Evolutionary conservation across 345 rosid genomes (phyloP), one percentile per base, ranked within the genome.

Genomic region (Luvunga scandens): DNA sequence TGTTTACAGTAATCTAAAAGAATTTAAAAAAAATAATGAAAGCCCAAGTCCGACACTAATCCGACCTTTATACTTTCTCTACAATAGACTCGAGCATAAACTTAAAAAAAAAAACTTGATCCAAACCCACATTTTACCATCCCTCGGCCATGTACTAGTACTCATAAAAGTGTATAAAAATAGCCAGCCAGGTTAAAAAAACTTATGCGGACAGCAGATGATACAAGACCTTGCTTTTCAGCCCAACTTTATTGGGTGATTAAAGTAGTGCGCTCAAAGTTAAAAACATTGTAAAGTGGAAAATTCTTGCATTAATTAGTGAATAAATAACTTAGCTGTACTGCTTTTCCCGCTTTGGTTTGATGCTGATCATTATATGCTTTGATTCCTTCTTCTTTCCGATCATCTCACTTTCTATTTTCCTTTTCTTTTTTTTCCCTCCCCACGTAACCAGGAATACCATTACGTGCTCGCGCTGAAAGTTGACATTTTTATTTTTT

Each of bases 151-250:
- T n/a, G n/a, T n/a, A n/a, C n/a, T n/a, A n/a, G n/a, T n/a, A n/a
- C n/a, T n/a, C n/a, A n/a, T n/a, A 36, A 36, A 36, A 36, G 38
- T 6, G 38, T 36, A 38, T 0, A 38, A 38, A 38, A 38, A 38
- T 2, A 9, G 0, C 12, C 8, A 38, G 42, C 12, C 0, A 0
- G 2, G 39, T 36, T 36, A 36, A 36, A 7, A 3, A 8, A 38
- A 10, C 14, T 10, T n/a, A 34, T 2, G 8, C 21, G 22, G 0
- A 9, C 24, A 66, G 2, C 53, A 74, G 33, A 76, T 59, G 76
- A 64, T 57, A 25, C 76, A 73, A 66, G 77, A 77, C 64, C 33
- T 63, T 69, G 28, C 82, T 62, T 83, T 80, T 16, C 50, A 45
- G 25, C 76, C 39, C 4, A 0, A 13, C 70, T 34, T 57, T 80